Base-by-base conservation (phyloP, 2,329 filamentous ascomycete species). In the Ilyonectria mors-panacis region DNA sequence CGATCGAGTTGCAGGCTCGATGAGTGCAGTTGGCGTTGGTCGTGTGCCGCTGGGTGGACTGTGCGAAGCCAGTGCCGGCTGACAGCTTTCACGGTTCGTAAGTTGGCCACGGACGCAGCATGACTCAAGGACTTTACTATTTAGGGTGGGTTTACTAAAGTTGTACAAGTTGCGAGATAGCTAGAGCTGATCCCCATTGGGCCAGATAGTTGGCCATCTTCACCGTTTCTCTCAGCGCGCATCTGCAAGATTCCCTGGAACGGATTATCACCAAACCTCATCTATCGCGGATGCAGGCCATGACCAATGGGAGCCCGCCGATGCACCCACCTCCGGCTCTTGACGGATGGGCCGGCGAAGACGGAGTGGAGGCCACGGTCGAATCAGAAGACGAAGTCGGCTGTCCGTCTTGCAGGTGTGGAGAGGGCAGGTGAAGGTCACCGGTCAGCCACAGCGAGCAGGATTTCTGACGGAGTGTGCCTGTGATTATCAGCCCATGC, bases 401-500 rank as follows among this genome's bases (percentile, higher is more conserved):
- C 59, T 73, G 67, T n/a, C 68, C 70, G 54, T 58, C 23, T 63
- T 63, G 28, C n/a, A 54, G 53, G n/a, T 60, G 50, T 58, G 50
- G 53, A 48, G 57, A 47, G 57, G 26, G 4, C 55, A 63, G 66
- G 66, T 58, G 68, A 62, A 67, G 71, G 68, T 70, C 58, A 63
- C 67, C 67, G 71, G 61, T 70, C 68, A 75, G 73, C 71, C 64
- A 70, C 62, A 48, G 64, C 60, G 63, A 70, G 66, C 73, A 75
- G 63, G 71, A 67, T 73, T 70, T 66, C 65, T 70, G 67, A 56
- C 69, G 65, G 58, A 59, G 67, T 55, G 51, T 57, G 56, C 23
- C 59, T 65, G 63, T 60, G 53, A 69, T 47, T 63, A 73, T 75
- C 72, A 75, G 73, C 65, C 68, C 69, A 75, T 72, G 73, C 70